Percentiles rank a stretch among this genome's conserved stretches.
Evolutionary conservation across 2,329 filamentous ascomycete species (phyloP).

Genomic region (Helotiales sp.): DNA sequence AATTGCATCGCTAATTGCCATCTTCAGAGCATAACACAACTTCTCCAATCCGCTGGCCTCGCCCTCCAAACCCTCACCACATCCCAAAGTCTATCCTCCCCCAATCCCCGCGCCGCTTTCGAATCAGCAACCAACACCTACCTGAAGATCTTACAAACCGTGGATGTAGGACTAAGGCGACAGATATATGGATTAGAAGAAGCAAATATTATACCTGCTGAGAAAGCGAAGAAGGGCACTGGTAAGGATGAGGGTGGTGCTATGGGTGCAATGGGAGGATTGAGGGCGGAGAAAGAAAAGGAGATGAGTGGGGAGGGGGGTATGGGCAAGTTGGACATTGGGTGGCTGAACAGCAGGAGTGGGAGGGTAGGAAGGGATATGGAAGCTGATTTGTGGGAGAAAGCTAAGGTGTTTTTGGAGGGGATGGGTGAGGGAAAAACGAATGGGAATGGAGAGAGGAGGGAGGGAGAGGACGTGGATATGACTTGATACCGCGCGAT

Average conservation of each 20-base stretch:
- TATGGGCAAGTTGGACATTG: constrained; percentile 69
- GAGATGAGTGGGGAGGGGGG: constrained; percentile 39
- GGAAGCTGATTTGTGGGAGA: constrained; percentile 76
- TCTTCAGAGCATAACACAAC: constrained; percentile 37
- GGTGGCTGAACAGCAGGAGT: constrained; percentile 85
- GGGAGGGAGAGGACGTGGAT: constrained; percentile 10
- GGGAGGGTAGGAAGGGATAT: constrained; percentile 80
- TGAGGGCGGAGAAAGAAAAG: constrained; percentile 10
- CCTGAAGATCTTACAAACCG: constrained; percentile 69
- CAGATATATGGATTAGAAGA: constrained; percentile 82
- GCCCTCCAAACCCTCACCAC: constrained; percentile 65
- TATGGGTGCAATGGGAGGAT: constrained; percentile 1
- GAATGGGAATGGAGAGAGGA: constrained; percentile 6
- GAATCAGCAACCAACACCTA: constrained; percentile 65
- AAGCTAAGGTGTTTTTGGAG: constrained; percentile 56
- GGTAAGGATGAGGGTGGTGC: constrained; percentile 11
- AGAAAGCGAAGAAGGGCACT: constrained; percentile 30
- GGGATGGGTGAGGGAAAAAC: constrained; percentile 29
- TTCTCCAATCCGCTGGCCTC: constrained; percentile 59
- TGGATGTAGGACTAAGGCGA: constrained; percentile 72
- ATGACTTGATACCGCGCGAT: background rate
- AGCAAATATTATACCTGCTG: constrained; percentile 65
- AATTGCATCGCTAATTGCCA: background rate
- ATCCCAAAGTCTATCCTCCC: constrained; percentile 31
- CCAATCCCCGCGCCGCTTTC: constrained; percentile 45